Conservation (phyloP, 2,329 filamentous ascomycete genomes). For the Leptosphaerulina australis region DNA sequence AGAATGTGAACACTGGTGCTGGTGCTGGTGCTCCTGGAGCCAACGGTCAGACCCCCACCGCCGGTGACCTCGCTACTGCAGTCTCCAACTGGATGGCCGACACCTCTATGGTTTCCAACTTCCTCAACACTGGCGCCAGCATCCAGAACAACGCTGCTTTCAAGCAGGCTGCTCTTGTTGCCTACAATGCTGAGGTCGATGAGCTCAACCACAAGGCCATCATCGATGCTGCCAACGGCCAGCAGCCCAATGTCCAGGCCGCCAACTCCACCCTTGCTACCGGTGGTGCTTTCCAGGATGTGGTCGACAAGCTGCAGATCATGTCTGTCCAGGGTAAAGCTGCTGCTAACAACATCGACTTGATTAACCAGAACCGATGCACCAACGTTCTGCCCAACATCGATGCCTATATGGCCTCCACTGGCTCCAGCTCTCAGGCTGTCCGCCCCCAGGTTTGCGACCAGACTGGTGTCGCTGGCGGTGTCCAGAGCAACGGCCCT, state of each 20-base stretch:
- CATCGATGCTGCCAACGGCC: conserved; percentile 39
- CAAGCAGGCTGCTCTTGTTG: conserved; percentile 46
- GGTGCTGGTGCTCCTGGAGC: conserved; percentile 18
- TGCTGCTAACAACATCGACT: conserved; percentile 41
- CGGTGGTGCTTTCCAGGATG: conserved; percentile 47
- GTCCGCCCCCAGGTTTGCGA: conserved; percentile 42
- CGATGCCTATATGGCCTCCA: conserved; percentile 46
- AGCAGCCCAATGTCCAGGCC: conserved; percentile 38
- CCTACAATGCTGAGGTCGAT: conserved; percentile 48
- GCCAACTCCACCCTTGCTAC: conserved; percentile 48
- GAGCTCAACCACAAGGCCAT: conserved; percentile 49
- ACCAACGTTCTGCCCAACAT: conserved; percentile 47
- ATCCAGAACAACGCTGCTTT: conserved; percentile 45
- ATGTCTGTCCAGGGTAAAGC: conserved; percentile 45
- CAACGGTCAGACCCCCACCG: conserved; percentile 33
- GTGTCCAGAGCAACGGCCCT: conserved; percentile 38
- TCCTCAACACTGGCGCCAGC: conserved; percentile 42
- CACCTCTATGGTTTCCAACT: conserved; percentile 48
- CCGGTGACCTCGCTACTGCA: conserved; percentile 42
- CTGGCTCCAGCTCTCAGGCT: conserved; percentile 38
- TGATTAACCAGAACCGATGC: conserved; percentile 49
- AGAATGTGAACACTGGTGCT: conserved; percentile 20
- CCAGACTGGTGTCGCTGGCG: conserved; percentile 43
- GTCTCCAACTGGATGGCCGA: conserved; percentile 48
- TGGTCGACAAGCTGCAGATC: conserved; percentile 47